Evolutionary conservation across 192 early-diverging fungal species (phyloP).

Genomic region (Phycomyces blakesleeanus): DNA sequence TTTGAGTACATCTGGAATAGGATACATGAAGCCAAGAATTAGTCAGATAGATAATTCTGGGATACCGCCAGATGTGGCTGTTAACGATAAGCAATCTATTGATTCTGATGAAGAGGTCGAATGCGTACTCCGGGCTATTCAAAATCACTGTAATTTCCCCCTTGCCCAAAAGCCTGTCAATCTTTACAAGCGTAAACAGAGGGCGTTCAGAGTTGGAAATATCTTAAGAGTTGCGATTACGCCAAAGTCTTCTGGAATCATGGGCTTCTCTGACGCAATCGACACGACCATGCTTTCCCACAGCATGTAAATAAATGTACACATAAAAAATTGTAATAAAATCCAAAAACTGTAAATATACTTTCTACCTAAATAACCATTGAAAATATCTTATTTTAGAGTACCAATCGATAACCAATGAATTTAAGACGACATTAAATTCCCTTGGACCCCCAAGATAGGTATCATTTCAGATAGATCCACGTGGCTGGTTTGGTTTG

Average conservation of each 20-base stretch:
- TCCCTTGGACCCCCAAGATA: too few relatives aligned
- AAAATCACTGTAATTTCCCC: slow-evolving; percentile 58
- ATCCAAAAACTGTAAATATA: too few relatives aligned
- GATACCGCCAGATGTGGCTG: background rate
- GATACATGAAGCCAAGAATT: background rate
- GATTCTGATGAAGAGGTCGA: slow-evolving; percentile 76
- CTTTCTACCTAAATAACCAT: background rate
- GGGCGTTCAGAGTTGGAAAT: slow-evolving; percentile 59
- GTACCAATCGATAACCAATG: too few relatives aligned
- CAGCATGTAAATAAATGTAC: too few relatives aligned
- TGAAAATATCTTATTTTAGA: background rate
- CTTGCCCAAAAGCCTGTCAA: slow-evolving; percentile 48
- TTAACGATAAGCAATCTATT: slow-evolving; percentile 42
- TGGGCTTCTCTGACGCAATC: too few relatives aligned
- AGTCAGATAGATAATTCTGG: background rate
- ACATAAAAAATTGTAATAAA: too few relatives aligned
- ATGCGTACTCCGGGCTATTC: slow-evolving; percentile 61
- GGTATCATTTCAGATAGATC: too few relatives aligned
- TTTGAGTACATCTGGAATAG: background rate
- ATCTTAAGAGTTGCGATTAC: slow-evolving; percentile 64
- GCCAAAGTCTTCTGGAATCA: slow-evolving; percentile 11
- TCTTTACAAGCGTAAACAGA: slow-evolving; percentile 55
- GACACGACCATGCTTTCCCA: too few relatives aligned
- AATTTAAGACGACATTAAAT: too few relatives aligned
- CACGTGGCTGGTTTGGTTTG: too few relatives aligned